Base-by-base conservation (phyloP, 2,329 filamentous ascomycete genomes). In the Aspergillus brunneoviolaceus region DNA sequence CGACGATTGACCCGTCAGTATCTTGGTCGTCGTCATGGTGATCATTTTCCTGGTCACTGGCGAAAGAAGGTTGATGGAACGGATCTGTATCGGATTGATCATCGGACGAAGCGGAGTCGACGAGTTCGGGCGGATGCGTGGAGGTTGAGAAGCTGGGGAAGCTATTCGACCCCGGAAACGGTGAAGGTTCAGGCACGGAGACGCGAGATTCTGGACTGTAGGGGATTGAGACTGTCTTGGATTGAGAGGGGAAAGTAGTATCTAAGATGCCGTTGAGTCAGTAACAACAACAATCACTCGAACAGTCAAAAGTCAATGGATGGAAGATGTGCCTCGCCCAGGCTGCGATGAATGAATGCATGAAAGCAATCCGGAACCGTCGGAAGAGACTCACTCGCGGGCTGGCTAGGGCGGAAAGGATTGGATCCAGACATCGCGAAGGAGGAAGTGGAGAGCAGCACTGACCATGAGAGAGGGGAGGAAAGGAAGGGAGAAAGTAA, bases 331-430 rank as follows among this genome's bases (percentile, higher is more conserved):
- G 39, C 39, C 55, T 61, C 49, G 48, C 48, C 50, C 23, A 27
- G 45, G 39, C 59, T 55, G 45, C 47, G 52, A 50, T 35, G 57
- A 45, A 59, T 39, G 27, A 51, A 52, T 35, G 51, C 33, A 49
- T 53, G 35, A 23, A 50, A 23, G 55, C 51, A 54, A 29, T 45
- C 50, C 64, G 63, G 64, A 62, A 65, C 57, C 49, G 49, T 58
- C 60, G 61, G 66, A 58, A 73, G 60, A 27, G 60, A 67, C 69
- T 71, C 67, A 69, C 74, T 69, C 60, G 70, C 69, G 63, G 70
- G 61, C 60, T 74, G 76, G 67, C 70, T 79, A 76, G 71, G 76
- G 74, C 80, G 79, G 73, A 82, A 82, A 71, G 80, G 79, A 79
- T 82, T 82, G 73, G 73, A 78, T 69, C 75, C 77, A 76, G 78